Percentiles rank a stretch among this genome's conserved stretches.
Evolutionary conservation across 495 filamentous ascomycete species (phyloP).

Genomic region (Pyrenula aspistea): DNA sequence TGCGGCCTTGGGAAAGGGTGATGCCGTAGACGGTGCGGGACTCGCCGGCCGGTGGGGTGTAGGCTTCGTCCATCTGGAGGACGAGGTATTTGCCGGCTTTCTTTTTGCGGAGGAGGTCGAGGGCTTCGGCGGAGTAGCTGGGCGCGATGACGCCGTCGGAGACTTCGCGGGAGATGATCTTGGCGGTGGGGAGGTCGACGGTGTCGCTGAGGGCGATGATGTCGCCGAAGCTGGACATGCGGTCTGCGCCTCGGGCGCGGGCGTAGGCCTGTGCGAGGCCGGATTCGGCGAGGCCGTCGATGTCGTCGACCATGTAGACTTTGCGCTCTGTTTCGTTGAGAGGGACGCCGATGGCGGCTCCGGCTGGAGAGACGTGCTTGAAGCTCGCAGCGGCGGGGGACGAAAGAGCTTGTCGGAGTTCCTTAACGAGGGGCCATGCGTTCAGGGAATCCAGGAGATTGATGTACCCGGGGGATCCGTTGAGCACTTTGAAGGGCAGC

Average conservation of each 20-base stretch:
- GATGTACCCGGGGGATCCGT: constrained; percentile 87
- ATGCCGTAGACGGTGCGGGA: constrained; percentile 80
- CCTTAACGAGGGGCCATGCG: constrained; percentile 92
- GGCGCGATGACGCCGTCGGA: constrained; percentile 94
- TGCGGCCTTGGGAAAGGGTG: constrained; percentile 75
- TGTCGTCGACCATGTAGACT: constrained; percentile 97
- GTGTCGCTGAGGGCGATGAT: constrained; percentile 85
- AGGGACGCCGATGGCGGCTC: constrained; percentile 83
- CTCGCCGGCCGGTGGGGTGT: constrained; percentile 65
- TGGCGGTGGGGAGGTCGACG: constrained; percentile 83
- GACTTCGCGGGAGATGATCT: constrained; percentile 94
- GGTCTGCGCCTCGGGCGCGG: constrained; percentile 84
- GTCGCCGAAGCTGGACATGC: constrained; percentile 96
- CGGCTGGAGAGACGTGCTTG: constrained; percentile 97
- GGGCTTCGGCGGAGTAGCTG: constrained; percentile 67
- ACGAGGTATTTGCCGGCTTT: constrained; percentile 96
- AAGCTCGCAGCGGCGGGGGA: constrained; percentile 93
- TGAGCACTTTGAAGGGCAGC: constrained; percentile 94
- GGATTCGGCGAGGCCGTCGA: constrained; percentile 74
- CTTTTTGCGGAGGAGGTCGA: constrained; percentile 92
- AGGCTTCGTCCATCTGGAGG: constrained; percentile 84
- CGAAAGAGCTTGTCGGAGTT: constrained; percentile 76
- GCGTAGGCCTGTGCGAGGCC: constrained; percentile 88
- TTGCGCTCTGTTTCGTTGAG: constrained; percentile 79
- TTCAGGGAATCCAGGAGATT: constrained; percentile 95